A percentile compares a stretch with the other conserved stretches of the same genome.
phyloP scores from a whole-genome alignment of 257 asterid species.

The Fraxinus anomala region DNA sequence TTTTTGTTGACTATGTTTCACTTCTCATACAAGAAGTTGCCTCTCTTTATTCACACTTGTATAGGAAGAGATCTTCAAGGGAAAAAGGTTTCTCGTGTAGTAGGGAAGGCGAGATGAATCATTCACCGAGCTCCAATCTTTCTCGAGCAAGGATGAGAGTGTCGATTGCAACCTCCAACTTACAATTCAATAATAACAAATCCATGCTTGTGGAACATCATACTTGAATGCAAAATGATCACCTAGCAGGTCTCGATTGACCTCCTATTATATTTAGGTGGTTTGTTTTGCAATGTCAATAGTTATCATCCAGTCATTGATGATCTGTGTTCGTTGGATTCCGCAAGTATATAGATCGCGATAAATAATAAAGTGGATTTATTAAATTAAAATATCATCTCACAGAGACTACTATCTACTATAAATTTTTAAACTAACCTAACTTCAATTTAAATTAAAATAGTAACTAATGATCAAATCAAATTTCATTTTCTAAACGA shows the following conservation, averaged over 20 bases:
- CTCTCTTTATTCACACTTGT: neutral
- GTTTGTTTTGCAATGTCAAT: conserved; percentile 79
- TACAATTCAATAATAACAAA: neutral
- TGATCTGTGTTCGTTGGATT: too few species aligned
- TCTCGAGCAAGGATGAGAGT: neutral
- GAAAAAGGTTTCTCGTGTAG: neutral
- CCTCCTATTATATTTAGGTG: conserved; percentile 63
- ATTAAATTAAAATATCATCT: too few species aligned
- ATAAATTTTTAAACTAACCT: too few species aligned
- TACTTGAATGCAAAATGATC: conserved; percentile 20
- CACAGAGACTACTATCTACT: too few species aligned
- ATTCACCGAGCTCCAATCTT: neutral
- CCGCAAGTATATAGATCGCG: too few species aligned
- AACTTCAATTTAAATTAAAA: too few species aligned
- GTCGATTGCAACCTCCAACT: neutral
- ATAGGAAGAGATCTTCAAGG: neutral
- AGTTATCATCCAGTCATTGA: conserved; percentile 98
- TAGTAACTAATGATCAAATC: too few species aligned
- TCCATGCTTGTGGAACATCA: too few species aligned
- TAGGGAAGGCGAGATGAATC: neutral
- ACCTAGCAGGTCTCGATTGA: conserved; percentile 42
- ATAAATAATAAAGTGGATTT: too few species aligned
- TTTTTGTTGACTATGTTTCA: too few species aligned
- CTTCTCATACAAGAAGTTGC: neutral
- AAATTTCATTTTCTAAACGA: too few species aligned